A percentile compares a stretch with the other conserved stretches of the same genome.
Conservation (phyloP, 164 flowering plant species). For the Buxus sempervirens region DNA sequence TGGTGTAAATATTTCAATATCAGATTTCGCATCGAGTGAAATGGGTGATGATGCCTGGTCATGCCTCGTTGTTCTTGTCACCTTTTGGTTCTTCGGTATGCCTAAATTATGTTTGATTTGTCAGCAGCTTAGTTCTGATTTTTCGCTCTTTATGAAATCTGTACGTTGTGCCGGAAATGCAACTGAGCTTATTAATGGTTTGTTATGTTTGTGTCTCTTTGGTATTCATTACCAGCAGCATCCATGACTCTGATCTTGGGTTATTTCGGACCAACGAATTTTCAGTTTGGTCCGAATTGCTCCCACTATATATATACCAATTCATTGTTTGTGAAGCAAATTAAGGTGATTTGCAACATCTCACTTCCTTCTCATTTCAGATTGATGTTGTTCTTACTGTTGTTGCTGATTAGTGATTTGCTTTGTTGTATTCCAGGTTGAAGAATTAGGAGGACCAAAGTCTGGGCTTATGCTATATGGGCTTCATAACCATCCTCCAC, state of each 20-base stretch:
- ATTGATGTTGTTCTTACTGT: background rate
- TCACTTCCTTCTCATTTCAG: background rate
- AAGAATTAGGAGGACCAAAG: conserved; percentile 24
- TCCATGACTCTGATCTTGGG: conserved; percentile 62
- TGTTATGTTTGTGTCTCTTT: conserved; percentile 3
- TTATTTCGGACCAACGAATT: conserved; percentile 41
- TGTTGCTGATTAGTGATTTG: background rate
- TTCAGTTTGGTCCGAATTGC: conserved; percentile 48
- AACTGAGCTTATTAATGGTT: background rate
- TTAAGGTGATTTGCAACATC: conserved; percentile 35
- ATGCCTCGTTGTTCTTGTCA: conserved; percentile 40
- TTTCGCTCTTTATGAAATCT: background rate
- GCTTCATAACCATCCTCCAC: conserved; percentile 38
- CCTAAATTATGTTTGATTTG: background rate
- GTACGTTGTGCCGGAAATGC: background rate
- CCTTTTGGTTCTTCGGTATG: conserved; percentile 67
- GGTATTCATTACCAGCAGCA: conserved; percentile 34
- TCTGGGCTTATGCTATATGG: conserved; percentile 52
- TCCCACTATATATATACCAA: conserved; percentile 46
- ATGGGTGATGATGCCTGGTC: conserved; percentile 48
- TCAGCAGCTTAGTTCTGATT: background rate
- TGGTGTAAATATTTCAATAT: conserved; percentile 19
- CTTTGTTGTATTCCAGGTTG: conserved; percentile 32
- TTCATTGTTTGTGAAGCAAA: conserved; percentile 47
- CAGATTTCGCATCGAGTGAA: conserved; percentile 9